A percentile compares a stretch with the other conserved stretches of the same genome.
phyloP scores from a whole-genome alignment of 1,284 basidiomycete species.

The Tylopilus sp. region DNA sequence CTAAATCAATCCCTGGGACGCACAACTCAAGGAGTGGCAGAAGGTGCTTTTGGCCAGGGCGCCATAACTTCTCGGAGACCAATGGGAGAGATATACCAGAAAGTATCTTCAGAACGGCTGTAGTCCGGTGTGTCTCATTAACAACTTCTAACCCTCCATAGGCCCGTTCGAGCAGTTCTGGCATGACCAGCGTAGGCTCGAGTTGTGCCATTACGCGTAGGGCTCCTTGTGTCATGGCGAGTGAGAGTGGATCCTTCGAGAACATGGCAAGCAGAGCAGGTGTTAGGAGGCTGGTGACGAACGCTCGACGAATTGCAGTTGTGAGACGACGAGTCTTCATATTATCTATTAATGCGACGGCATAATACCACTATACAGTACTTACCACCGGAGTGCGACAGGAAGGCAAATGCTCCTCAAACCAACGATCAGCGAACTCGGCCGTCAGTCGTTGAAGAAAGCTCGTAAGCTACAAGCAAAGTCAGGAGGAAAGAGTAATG shows the following conservation, averaged over 20 bases:
- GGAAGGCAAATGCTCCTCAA: slow-evolving; percentile 72
- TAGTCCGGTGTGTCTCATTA: slow-evolving; percentile 93
- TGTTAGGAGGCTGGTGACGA: slow-evolving; percentile 80
- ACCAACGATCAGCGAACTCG: slow-evolving; percentile 80
- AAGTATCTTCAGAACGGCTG: slow-evolving; percentile 86
- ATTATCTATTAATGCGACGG: slow-evolving; percentile 4
- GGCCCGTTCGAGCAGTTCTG: slow-evolving; percentile 87
- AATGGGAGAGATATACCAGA: slow-evolving; percentile 76
- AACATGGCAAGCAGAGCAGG: slow-evolving; percentile 94
- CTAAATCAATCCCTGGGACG: slow-evolving; percentile 86
- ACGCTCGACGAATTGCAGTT: slow-evolving; percentile 73
- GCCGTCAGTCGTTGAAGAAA: slow-evolving; percentile 54
- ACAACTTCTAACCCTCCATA: slow-evolving; percentile 88
- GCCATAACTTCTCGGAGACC: slow-evolving; percentile 72
- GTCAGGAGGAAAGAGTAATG: slow-evolving; percentile 10
- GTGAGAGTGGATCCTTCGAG: slow-evolving; percentile 74
- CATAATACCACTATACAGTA: neutral
- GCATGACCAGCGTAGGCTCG: slow-evolving; percentile 86
- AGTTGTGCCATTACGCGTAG: slow-evolving; percentile 74
- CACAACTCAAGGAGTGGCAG: slow-evolving; percentile 86
- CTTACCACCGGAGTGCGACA: slow-evolving; percentile 81
- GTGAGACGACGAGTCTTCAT: slow-evolving; percentile 72
- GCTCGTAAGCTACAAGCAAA: slow-evolving; percentile 27
- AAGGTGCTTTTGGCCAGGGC: slow-evolving; percentile 85
- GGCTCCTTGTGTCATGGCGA: slow-evolving; percentile 65